Evolutionary conservation across 306 rosid species (phyloP).

Genomic region (Styphnolobium japonicum): DNA sequence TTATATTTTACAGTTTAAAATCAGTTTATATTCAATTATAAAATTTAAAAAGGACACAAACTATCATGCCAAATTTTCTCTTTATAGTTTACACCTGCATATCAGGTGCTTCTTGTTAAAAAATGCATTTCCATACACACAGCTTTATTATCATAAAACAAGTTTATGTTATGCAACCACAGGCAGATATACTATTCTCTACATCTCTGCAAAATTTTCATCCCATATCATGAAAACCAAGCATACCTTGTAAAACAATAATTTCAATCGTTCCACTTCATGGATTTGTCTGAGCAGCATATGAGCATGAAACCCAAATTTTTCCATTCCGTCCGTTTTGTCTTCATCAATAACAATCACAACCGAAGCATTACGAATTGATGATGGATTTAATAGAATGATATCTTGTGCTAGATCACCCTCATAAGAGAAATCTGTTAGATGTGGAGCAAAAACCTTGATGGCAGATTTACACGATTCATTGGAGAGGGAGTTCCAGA

Average conservation of each 20-base stretch:
- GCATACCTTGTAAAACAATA: conserved; percentile 31
- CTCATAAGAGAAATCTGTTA: conserved; percentile 21
- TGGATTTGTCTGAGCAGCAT: conserved; percentile 25
- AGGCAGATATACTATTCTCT: not conserved
- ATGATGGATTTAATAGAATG: not conserved
- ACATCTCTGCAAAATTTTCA: not conserved
- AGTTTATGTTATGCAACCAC: not conserved
- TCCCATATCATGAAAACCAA: not conserved
- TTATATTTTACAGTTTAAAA: no score
- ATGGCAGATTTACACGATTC: conserved; percentile 9
- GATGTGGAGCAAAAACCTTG: conserved; percentile 7
- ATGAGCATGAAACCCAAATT: not conserved
- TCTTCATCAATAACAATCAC: conserved; percentile 25
- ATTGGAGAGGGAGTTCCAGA: conserved; percentile 19
- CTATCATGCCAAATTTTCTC: no score
- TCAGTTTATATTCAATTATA: no score
- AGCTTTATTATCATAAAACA: not conserved
- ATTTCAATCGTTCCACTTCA: conserved; percentile 15
- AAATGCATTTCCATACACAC: not conserved
- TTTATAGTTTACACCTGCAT: no score
- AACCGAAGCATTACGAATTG: conserved; percentile 11
- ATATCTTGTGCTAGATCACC: conserved; percentile 21
- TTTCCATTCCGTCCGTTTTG: not conserved
- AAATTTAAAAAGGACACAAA: no score
- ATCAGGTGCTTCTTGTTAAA: not conserved